Evolutionary conservation across 1,284 basidiomycete species (phyloP).

Genomic region (Boletus mariae): DNA sequence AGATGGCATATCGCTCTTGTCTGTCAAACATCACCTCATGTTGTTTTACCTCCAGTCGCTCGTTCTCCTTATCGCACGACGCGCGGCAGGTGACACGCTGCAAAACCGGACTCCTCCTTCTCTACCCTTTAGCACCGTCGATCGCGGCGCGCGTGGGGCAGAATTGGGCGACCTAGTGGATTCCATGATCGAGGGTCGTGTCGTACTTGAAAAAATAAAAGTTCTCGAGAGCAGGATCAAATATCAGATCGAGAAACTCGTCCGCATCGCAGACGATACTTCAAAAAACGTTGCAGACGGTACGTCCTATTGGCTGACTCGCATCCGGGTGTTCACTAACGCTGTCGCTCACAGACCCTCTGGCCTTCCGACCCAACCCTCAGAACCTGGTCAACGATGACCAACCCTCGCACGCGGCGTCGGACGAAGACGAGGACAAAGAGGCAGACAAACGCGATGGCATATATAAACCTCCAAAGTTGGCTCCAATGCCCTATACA

Average conservation of each 20-base stretch:
- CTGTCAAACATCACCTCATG: slow-evolving; percentile 83
- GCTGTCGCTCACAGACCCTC: slow-evolving; percentile 51
- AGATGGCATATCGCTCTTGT: slow-evolving; percentile 87
- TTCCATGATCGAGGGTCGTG: slow-evolving; percentile 66
- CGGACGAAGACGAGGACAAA: slow-evolving; percentile 30
- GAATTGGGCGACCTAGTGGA: slow-evolving; percentile 67
- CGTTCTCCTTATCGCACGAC: slow-evolving; percentile 69
- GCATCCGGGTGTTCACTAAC: slow-evolving; percentile 2
- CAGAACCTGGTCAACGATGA: slow-evolving; percentile 52
- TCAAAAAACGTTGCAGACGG: slow-evolving; percentile 63
- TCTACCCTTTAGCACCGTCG: slow-evolving; percentile 48
- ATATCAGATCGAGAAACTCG: slow-evolving; percentile 94
- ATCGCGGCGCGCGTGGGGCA: slow-evolving; percentile 53
- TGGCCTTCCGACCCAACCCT: slow-evolving; percentile 91
- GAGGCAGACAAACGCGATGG: slow-evolving; percentile 39
- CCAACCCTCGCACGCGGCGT: slow-evolving; percentile 35
- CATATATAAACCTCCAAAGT: slow-evolving; percentile 88
- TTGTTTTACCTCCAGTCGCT: slow-evolving; percentile 89
- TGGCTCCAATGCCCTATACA: slow-evolving; percentile 90
- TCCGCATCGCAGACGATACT: slow-evolving; percentile 66
- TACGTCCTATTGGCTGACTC: slow-evolving; percentile 31
- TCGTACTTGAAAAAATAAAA: slow-evolving; percentile 78
- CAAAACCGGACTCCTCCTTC: slow-evolving; percentile 46
- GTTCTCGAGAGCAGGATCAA: slow-evolving; percentile 82
- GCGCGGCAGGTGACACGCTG: slow-evolving; percentile 62